Evolutionary conservation across 2,329 filamentous ascomycete genomes (phyloP).

Genomic region (Lachnellula subtilissima): DNA sequence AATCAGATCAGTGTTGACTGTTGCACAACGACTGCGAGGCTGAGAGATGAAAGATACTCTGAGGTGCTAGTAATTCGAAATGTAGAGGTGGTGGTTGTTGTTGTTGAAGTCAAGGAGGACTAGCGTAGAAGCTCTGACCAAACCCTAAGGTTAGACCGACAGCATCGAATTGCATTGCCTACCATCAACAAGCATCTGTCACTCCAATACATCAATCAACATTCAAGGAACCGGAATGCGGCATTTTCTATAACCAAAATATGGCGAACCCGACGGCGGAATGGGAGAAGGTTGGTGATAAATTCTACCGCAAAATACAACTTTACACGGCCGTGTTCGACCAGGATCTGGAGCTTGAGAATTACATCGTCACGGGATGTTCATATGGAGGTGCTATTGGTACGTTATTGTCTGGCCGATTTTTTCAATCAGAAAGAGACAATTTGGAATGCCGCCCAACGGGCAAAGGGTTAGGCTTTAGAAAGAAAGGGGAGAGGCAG

Average conservation of each 20-base stretch:
- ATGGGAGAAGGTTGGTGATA: conserved; percentile 91
- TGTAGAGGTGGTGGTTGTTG: background rate
- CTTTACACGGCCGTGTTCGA: conserved; percentile 93
- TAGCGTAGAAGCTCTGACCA: conserved; percentile 28
- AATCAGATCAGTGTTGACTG: background rate
- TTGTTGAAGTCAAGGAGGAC: conserved; percentile 7
- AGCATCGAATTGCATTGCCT: background rate
- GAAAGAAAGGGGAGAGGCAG: background rate
- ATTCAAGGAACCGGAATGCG: conserved; percentile 13
- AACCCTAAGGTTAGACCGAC: conserved; percentile 17
- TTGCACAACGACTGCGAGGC: no score
- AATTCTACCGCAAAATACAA: conserved; percentile 91
- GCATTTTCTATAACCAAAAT: conserved; percentile 4
- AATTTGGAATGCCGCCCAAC: background rate
- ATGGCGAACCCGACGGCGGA: conserved; percentile 52
- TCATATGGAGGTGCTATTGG: conserved; percentile 91
- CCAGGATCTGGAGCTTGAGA: conserved; percentile 88
- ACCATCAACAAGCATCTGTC: background rate
- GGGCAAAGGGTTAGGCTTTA: background rate
- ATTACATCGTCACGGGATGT: conserved; percentile 86
- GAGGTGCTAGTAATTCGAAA: background rate
- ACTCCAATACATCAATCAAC: background rate
- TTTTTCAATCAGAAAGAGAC: background rate
- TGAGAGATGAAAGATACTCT: no score
- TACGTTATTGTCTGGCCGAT: conserved; percentile 41